Conservation (phyloP, 2,329 filamentous ascomycete species). For the Diatrype stigma region DNA sequence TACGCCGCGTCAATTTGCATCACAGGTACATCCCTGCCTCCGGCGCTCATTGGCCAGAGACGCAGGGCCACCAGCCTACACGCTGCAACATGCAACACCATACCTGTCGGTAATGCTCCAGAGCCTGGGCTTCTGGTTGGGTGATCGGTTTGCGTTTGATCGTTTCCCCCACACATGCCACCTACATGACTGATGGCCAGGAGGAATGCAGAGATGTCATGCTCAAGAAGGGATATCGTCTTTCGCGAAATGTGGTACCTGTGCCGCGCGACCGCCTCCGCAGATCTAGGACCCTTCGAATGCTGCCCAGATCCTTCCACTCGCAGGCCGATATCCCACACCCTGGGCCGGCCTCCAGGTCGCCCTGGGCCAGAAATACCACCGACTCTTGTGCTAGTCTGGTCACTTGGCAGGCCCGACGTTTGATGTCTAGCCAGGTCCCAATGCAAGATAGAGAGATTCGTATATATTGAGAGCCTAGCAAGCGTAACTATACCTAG, state of each 20-base stretch:
- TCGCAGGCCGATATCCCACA: background rate
- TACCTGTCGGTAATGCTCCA: slow-evolving; percentile 21
- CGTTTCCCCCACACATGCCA: slow-evolving; percentile 11
- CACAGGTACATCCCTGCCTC: slow-evolving; percentile 25
- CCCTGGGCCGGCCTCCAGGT: background rate
- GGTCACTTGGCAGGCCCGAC: background rate
- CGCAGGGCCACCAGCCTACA: slow-evolving; percentile 20
- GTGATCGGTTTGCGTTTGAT: too few relatives aligned
- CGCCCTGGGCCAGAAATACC: background rate
- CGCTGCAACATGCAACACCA: slow-evolving; percentile 17
- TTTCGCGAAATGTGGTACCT: slow-evolving; percentile 1
- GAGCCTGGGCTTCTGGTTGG: slow-evolving; percentile 16
- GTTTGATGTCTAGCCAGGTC: background rate
- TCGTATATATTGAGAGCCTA: background rate
- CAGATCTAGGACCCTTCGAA: background rate
- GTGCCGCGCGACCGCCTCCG: background rate
- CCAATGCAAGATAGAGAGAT: background rate
- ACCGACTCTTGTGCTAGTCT: background rate
- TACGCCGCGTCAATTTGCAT: slow-evolving; percentile 32
- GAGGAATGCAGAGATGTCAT: background rate
- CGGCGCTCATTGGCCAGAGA: slow-evolving; percentile 26
- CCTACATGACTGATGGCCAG: background rate
- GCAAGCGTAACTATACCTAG: background rate
- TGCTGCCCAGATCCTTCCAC: background rate
- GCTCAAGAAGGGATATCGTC: background rate